Base-by-base conservation (phyloP, 768 basidiomycete species). In the Amanita polypyramis region DNA sequence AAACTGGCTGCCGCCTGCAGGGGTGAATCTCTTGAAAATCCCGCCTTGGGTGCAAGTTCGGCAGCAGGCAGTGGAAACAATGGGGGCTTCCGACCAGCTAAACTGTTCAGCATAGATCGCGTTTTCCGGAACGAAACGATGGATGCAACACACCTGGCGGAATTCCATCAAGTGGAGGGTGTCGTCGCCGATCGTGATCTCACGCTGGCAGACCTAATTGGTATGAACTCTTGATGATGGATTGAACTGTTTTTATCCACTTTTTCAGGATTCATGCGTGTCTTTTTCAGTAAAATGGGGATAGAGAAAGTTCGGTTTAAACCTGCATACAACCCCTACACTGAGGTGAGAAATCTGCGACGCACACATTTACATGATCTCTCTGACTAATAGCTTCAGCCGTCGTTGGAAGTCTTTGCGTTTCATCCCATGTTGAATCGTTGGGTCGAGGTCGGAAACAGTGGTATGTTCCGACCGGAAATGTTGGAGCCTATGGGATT, bases 141-240 rank as follows among this genome's bases (percentile, higher is more conserved):
- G 76, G 96, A 99, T 64, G 93, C 93, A 38, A 99, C 96, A 14
- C 96, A 99, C 72, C 60, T 99, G 53, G 96, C 96, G 3, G 96
- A 99, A 66, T 99, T 99, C 74, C 95, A 98, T 62, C 96, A 99
- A 66, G 96, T 99, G n/a, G 96, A 99, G 64, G 96, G 96, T 43
- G 96, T 99, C 39, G 92, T 99, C 21, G 96, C 96, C 8, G 96
- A 99, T 65, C 80, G 82, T 54, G 81, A 82, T 43, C 68, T 99
- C 51, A 98, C 95, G 1, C 70, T 99, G 21, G 95, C 92, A 14
- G 93, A 98, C 62, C 72, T 99, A 51, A 97, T 99, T 54, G 94
- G 93, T 91, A 54, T 39, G 75, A 17, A 45, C 4, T 30, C 9
- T 15, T 27, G 33, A 19, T 29, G 5, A 34, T 46, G 2, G n/a